phyloP scores from a whole-genome alignment of 2,329 filamentous ascomycete species.

The Rutstroemia sp. region DNA sequence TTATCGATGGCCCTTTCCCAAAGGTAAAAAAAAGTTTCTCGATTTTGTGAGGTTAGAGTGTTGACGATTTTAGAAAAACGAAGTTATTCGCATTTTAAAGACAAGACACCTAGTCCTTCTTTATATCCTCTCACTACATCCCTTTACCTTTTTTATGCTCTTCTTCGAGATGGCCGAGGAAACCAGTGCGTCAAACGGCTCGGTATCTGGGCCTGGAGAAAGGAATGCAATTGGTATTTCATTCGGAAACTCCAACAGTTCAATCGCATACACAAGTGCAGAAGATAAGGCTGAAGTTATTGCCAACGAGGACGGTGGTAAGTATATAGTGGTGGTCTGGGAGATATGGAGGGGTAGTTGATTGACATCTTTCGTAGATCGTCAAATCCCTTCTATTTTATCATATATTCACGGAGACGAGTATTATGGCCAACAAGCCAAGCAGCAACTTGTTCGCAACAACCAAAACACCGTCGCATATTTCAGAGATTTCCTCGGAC shows the following conservation, averaged over 20 bases:
- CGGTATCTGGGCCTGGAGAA: conserved; percentile 42
- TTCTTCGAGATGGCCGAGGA: conserved; percentile 24
- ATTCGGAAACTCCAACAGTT: conserved; percentile 98
- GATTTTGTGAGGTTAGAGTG: background rate
- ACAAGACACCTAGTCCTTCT: conserved; percentile 2
- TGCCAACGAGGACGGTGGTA: conserved; percentile 96
- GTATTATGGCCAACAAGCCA: conserved; percentile 93
- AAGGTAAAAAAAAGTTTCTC: conserved; percentile 21
- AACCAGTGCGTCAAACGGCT: conserved; percentile 16
- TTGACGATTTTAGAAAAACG: background rate
- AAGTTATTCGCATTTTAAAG: background rate
- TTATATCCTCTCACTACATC: background rate
- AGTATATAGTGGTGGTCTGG: conserved; percentile 23
- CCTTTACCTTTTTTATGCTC: background rate
- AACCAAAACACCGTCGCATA: conserved; percentile 87
- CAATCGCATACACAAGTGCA: conserved; percentile 85
- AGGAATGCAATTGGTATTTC: conserved; percentile 84
- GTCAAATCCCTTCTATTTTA: conserved; percentile 89
- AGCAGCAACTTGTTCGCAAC: conserved; percentile 88
- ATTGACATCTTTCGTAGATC: conserved; percentile 50
- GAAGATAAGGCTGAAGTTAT: conserved; percentile 97
- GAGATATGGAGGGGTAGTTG: background rate
- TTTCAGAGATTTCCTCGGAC: conserved; percentile 92
- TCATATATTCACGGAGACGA: conserved; percentile 96
- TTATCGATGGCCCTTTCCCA: conserved; percentile 17